Evolutionary conservation across 768 basidiomycete species (phyloP).

Genomic region (Chiua virens): DNA sequence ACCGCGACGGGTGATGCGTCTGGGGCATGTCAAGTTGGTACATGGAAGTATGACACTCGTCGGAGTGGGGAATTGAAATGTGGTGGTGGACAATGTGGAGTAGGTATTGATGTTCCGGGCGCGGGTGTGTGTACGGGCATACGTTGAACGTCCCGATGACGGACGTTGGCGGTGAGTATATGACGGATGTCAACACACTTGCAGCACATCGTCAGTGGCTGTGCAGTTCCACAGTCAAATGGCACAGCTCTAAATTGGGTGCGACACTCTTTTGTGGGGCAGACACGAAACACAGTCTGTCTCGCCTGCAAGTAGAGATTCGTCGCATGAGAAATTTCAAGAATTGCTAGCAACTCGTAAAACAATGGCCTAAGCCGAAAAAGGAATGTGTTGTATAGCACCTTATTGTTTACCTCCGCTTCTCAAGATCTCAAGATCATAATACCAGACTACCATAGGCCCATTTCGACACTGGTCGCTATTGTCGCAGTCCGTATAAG

Average conservation of each 20-base stretch:
- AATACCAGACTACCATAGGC: background rate
- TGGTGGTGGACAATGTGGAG: too few species aligned
- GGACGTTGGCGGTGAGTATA: background rate
- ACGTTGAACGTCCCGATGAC: background rate
- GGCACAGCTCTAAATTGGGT: too few species aligned
- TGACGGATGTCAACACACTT: background rate
- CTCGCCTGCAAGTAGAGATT: background rate
- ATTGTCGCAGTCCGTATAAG: conserved; percentile 27
- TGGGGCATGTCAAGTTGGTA: background rate
- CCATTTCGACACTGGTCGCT: background rate
- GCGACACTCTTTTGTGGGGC: too few species aligned
- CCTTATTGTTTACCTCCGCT: conserved; percentile 14
- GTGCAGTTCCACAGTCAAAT: too few species aligned
- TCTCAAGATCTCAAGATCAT: background rate
- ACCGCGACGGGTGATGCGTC: conserved; percentile 14
- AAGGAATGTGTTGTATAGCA: conserved; percentile 22
- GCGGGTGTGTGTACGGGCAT: conserved; percentile 1
- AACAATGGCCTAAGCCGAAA: conserved; percentile 10
- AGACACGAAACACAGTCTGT: background rate
- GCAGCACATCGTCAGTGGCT: too few species aligned
- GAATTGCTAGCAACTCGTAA: background rate
- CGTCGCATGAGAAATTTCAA: too few species aligned
- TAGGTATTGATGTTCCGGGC: too few species aligned
- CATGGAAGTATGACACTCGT: background rate
- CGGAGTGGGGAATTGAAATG: too few species aligned